Evolutionary conservation across 2,329 filamentous ascomycete genomes (phyloP), one percentile per base, ranked within the genome.

Genomic region (Colletotrichum costaricense): DNA sequence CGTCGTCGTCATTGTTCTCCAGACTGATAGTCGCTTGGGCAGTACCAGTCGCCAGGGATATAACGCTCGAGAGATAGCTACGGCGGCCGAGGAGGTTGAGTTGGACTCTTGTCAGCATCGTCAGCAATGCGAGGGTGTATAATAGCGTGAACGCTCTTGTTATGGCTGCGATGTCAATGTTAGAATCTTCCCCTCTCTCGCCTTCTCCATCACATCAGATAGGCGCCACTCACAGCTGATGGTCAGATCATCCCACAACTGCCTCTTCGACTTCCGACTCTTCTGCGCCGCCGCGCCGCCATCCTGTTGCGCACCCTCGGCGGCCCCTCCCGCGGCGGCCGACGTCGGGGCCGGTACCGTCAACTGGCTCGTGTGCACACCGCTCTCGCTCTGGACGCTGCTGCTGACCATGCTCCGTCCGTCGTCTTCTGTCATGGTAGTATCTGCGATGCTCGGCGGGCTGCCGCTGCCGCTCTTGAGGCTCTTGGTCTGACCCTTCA

Each of bases 161-260:
- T 78, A 98, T 93, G 9, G 97, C 95, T 97, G 77, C 12, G 16
- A 59, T 22, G 22, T 55, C 9, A 22, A 49, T 12, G 58, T 75
- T 38, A 75, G 73, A 33, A 63, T 35, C n/a, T 24, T 59, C 26
- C 3, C 56, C 16, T 8, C 24, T 52, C 22, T 12, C n/a, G 4
- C 9, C 60, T 9, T 3, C 14, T 60, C 52, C 30, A 66, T 24
- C 49, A 33, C 5, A 12, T 59, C 24, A n/a, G 38, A n/a, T 3
- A 19, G 19, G 8, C 42, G 42, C 26, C 12, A 86, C 93, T 81
- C 85, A 97, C 95, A 95, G 84, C 93, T 95, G 77, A 98, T 98
- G 80, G 97, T 98, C 83, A 99, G 90, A 80, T 99, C 96, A 82
- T 97, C 95, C 97, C 97, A 99, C 57, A 99, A 87, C 85, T 98